These are phyloP conservation scores for Silene latifolia DNA, from an alignment of 148 eudicot species.

Conservation along the genomic window DNA sequence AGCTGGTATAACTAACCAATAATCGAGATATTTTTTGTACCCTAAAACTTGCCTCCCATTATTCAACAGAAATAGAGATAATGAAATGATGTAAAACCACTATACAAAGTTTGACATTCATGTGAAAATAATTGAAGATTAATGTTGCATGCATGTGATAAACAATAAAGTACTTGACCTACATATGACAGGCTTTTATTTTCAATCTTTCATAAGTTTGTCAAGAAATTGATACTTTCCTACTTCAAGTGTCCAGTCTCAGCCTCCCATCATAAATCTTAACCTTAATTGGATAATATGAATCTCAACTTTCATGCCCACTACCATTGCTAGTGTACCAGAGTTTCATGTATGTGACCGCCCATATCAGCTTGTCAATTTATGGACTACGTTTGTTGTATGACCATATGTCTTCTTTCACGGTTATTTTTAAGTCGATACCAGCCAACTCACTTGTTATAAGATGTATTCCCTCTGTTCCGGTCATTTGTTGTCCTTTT, in stretches of 20 bases:
- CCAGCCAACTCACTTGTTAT: no score
- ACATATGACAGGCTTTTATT: conserved; percentile 27
- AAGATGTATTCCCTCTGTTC: no score
- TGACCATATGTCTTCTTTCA: no score
- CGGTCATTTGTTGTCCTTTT: no score
- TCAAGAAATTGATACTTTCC: conserved; percentile 21
- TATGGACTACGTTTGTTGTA: no score
- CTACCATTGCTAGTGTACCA: not conserved
- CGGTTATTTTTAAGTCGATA: no score
- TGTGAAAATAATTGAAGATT: conserved; percentile 26
- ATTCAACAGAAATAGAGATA: not conserved
- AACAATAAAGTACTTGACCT: conserved; percentile 28
- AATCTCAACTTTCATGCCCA: not conserved
- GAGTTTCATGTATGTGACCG: no score
- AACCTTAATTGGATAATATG: conserved; percentile 34
- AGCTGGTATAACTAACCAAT: no score
- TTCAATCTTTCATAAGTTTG: conserved; percentile 13
- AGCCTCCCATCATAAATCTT: conserved; percentile 1
- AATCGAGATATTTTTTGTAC: no score
- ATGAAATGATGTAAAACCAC: not conserved
- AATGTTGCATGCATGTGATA: conserved; percentile 26
- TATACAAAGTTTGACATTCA: conserved; percentile 20
- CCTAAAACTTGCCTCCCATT: no score
- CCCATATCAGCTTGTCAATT: no score
- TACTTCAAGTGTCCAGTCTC: conserved; percentile 14